A percentile compares a stretch with the other conserved stretches of the same genome.
phyloP scores from a whole-genome alignment of 1,139 yeast species.

The Scheffersomyces insectosa region DNA sequence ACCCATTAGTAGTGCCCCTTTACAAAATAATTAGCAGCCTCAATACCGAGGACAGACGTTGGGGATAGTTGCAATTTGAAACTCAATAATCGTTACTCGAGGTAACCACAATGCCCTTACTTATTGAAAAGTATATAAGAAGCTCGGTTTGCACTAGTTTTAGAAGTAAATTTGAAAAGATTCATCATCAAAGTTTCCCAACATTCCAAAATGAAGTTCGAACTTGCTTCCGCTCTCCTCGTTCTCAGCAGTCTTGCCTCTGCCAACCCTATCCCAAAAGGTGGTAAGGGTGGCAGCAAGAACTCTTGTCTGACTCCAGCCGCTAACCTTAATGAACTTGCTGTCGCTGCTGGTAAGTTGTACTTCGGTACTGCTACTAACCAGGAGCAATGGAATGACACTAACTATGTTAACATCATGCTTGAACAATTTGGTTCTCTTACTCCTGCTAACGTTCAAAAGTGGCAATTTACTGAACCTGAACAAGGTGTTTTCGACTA shows the following conservation, averaged over 20 bases:
- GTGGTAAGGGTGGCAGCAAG: no score
- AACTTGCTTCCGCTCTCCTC: not conserved
- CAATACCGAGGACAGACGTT: no score
- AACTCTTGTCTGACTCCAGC: no score
- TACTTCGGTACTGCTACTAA: slow-evolving; percentile 1
- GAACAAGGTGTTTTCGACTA: not conserved
- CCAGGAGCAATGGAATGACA: not conserved
- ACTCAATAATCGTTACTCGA: no score
- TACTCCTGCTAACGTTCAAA: not conserved
- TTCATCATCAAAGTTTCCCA: no score
- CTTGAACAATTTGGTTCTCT: slow-evolving; percentile 1
- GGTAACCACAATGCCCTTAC: no score
- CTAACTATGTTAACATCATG: not conserved
- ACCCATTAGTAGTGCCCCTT: no score
- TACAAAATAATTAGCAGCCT: no score
- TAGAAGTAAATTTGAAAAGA: no score
- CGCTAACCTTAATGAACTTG: not conserved
- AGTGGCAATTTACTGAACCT: not conserved
- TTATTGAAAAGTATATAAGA: no score
- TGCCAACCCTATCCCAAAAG: not conserved
- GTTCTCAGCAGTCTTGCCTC: not conserved
- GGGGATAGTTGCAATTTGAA: no score
- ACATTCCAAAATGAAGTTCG: not conserved
- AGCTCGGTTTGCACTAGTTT: no score
- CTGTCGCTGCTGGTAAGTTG: slow-evolving; percentile 1